Evolutionary conservation across 805 yeast species (phyloP).

Genomic region (Candida patagonica): DNA sequence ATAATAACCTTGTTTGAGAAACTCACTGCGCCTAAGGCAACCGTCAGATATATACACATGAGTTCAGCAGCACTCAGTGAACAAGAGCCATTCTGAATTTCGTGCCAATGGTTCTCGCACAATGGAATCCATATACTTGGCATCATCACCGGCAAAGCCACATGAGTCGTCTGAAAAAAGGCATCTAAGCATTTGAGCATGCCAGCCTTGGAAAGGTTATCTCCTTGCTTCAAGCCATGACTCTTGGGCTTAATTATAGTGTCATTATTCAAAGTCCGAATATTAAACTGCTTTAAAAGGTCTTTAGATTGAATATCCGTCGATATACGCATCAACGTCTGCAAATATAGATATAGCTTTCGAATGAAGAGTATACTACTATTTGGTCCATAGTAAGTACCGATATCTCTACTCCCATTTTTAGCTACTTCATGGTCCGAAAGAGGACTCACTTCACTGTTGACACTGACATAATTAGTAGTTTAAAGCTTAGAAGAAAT

Average conservation of each 20-base stretch:
- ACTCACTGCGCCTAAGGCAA: conserved; percentile 4
- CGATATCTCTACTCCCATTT: conserved; percentile 2
- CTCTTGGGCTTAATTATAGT: background rate
- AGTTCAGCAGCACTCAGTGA: background rate
- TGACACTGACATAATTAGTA: too few relatives aligned
- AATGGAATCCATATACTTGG: conserved; percentile 6
- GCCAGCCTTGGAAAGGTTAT: conserved; percentile 3
- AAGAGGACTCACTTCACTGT: too few relatives aligned
- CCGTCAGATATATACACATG: conserved; percentile 3
- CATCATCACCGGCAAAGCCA: conserved; percentile 3
- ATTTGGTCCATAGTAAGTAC: conserved; percentile 6
- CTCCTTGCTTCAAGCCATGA: background rate
- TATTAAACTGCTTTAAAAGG: background rate
- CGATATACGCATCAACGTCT: too few relatives aligned
- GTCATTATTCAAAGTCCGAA: too few relatives aligned
- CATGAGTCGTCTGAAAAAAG: background rate
- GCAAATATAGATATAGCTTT: conserved; percentile 5
- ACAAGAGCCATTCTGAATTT: background rate
- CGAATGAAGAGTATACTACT: conserved; percentile 7
- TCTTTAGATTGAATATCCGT: background rate
- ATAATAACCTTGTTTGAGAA: background rate
- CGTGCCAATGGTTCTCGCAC: conserved; percentile 1
- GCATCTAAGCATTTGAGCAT: conserved; percentile 6
- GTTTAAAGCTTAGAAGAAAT: background rate
- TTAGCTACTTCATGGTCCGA: too few relatives aligned